Conservation (phyloP, 2,329 filamentous ascomycete genomes). For the Sphaerulina musiva region DNA sequence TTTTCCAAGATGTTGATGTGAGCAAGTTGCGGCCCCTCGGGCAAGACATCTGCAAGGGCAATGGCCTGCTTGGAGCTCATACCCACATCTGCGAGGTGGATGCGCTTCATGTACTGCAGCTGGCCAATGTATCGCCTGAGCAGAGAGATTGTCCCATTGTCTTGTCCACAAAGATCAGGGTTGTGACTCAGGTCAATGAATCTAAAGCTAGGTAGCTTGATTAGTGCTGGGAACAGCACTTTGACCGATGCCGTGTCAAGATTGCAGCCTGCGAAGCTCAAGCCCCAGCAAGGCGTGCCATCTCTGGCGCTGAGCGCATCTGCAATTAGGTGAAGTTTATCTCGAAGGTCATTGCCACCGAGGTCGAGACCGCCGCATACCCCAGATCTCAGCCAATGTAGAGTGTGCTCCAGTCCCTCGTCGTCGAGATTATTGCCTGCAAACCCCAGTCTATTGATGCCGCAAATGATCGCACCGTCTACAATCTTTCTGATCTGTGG, state of each 20-base stretch:
- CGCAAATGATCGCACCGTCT: constrained; percentile 73
- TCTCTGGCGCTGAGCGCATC: constrained; percentile 43
- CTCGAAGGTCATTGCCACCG: constrained; percentile 68
- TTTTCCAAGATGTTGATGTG: constrained; percentile 88
- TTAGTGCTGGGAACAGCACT: constrained; percentile 66
- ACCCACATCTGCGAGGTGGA: constrained; percentile 79
- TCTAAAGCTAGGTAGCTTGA: constrained; percentile 63
- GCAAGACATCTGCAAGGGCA: constrained; percentile 79
- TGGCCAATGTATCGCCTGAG: constrained; percentile 80
- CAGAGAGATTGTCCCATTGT: constrained; percentile 39
- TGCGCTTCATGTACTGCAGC: constrained; percentile 67
- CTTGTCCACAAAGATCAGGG: constrained; percentile 58
- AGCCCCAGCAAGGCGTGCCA: constrained; percentile 60
- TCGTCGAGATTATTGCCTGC: constrained; percentile 73
- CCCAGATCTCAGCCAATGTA: constrained; percentile 66
- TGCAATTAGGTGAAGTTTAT: constrained; percentile 42
- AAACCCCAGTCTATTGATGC: constrained; percentile 70
- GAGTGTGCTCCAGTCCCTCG: constrained; percentile 67
- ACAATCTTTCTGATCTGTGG: constrained; percentile 68
- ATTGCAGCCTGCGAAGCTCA: constrained; percentile 82
- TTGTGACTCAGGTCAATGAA: constrained; percentile 95
- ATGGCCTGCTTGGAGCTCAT: constrained; percentile 85
- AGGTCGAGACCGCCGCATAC: constrained; percentile 84
- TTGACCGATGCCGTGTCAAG: constrained; percentile 66
- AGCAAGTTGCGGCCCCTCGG: constrained; percentile 72